phyloP scores from a whole-genome alignment of 1,284 basidiomycete species.

The Ganoderma leucocontextum region DNA sequence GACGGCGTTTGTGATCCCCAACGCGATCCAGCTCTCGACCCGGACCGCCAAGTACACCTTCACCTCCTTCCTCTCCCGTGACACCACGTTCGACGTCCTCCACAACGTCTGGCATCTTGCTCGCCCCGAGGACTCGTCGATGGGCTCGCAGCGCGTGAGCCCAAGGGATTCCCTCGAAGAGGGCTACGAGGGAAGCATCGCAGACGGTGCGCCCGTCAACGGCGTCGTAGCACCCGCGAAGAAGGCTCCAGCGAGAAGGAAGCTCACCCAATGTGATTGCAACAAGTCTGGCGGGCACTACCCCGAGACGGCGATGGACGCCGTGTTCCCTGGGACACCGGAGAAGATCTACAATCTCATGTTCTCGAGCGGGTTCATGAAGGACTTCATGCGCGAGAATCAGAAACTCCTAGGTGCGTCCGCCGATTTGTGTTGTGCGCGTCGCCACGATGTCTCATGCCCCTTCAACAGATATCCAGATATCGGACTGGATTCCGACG shows the following conservation, averaged over 20 bases:
- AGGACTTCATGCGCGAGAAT: slow-evolving; percentile 88
- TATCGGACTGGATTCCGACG: slow-evolving; percentile 88
- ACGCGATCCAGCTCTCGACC: slow-evolving; percentile 93
- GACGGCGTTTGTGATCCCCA: slow-evolving; percentile 99
- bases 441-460: not conserved
- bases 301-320: slow-evolving; percentile 79
- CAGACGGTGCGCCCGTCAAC: slow-evolving; percentile 13
- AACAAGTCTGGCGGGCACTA: slow-evolving; percentile 79
- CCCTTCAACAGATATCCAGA: slow-evolving; percentile 79
- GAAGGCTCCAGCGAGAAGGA: slow-evolving; percentile 42
- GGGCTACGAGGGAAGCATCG: slow-evolving; percentile 24
- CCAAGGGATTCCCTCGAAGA: slow-evolving; percentile 38
- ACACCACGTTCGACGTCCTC: slow-evolving; percentile 96
- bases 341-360: slow-evolving; percentile 97
- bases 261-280: slow-evolving; percentile 81
- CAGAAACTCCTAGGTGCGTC: slow-evolving; percentile 89
- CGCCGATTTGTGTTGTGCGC: not conserved
- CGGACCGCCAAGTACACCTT: slow-evolving; percentile 89
- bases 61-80: slow-evolving; percentile 95
- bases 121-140: slow-evolving; percentile 74
- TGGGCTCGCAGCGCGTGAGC: slow-evolving; percentile 41
- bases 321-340: slow-evolving; percentile 86
- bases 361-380: slow-evolving; percentile 96
- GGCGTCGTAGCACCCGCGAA: slow-evolving; percentile 12
- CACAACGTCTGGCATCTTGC: slow-evolving; percentile 95